Conservation (phyloP, 192 early-diverging fungal species). For the Coemansia biformis region DNA sequence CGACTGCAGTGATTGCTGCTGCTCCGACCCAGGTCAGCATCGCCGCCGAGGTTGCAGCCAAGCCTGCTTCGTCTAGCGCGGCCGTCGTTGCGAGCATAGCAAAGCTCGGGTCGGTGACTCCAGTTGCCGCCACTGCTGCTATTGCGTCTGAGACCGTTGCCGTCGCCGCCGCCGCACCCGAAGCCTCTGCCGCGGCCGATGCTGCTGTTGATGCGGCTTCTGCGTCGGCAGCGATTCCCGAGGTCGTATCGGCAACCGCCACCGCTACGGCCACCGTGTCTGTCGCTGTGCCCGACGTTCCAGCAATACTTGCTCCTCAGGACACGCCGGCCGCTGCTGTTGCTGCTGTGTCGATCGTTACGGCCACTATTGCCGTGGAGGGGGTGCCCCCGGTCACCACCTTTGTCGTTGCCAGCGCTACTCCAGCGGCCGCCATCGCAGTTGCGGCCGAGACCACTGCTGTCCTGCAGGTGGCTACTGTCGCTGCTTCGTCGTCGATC, state of each 20-base stretch:
- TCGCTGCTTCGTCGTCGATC: not conserved
- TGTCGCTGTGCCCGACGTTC: not conserved
- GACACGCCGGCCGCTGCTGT: too few species aligned
- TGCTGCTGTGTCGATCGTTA: too few species aligned
- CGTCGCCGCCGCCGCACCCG: too few species aligned
- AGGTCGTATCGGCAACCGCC: not conserved
- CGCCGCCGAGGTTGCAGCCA: not conserved
- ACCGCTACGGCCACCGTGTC: conserved; percentile 5
- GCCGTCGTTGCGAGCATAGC: not conserved
- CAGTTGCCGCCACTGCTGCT: not conserved
- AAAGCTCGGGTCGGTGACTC: not conserved
- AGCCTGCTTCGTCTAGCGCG: not conserved
- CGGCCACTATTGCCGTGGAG: too few species aligned
- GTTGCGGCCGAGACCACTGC: conserved; percentile 3
- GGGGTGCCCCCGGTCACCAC: too few species aligned
- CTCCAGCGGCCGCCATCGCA: not conserved
- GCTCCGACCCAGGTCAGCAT: not conserved
- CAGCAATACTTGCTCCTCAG: too few species aligned
- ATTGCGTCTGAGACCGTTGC: not conserved
- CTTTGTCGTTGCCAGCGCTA: not conserved
- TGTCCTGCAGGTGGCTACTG: too few species aligned
- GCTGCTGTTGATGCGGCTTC: not conserved
- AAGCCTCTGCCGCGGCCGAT: conserved; percentile 1
- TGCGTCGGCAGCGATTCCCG: not conserved
- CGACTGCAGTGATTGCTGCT: too few species aligned